Evolutionary conservation across 805 yeast species (phyloP), one percentile per base, ranked within the genome.

Genomic region (Lipomyces mesembrius): DNA sequence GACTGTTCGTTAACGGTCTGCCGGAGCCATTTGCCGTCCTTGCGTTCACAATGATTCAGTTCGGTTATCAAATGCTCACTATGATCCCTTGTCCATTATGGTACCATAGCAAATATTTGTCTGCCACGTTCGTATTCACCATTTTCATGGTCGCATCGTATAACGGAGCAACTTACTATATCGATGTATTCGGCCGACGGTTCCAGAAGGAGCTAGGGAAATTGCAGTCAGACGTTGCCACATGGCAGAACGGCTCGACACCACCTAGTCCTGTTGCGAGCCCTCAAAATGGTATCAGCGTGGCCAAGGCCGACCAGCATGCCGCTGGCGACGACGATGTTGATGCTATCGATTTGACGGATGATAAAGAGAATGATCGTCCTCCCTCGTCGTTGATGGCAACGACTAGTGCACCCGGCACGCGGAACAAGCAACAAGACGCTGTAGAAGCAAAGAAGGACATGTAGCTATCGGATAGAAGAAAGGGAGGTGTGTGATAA

Each of bases 141-240:
- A 91, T 94, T n/a, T 92, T 93, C 72, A 77, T 87, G 57, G 83
- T 86, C 76, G 96, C 98, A 1, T 83, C 92, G 54, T 92, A 89
- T 76, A 93, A 95, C 72, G 99, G 99, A 35, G 99, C 98, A 1
- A 91, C 97, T 0, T 94, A 91, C 76, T 94, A 94, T 77, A 83
- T 95, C 64, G 98, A 94, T 74, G 88, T 89, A 60, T 95, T 92
- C 78, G 98, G 98, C 25, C 89, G 88, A 76, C 85, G 93, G 71
- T 88, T 92, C 74, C 96, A 92, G 74, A 91, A 89, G 74, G 97
- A 95, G 76, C 92, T 94, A 29, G 78, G 81, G 32, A 85, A 85
- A 73, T 80, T 94, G 74, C 89, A 87, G 77, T 76, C 77, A 17
- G 97, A 93, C 75, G 84, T 94, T n/a, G 83, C 83, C 25, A 85